phyloP scores from a whole-genome alignment of 78 protist species.

The slime mould (Dictyostelium discoideum) region DNA sequence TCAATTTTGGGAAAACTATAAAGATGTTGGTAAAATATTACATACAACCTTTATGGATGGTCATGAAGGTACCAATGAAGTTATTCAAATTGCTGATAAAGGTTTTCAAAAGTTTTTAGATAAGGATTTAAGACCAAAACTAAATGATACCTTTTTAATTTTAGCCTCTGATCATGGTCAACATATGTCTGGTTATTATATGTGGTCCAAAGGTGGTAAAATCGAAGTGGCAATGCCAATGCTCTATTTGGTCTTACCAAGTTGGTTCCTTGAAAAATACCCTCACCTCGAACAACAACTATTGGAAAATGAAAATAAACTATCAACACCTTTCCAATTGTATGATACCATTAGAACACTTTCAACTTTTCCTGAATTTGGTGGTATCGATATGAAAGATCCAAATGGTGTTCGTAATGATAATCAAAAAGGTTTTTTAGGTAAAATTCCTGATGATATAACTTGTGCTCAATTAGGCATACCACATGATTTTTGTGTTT shows the following conservation, averaged over 20 bases:
- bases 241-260: conserved; percentile 38
- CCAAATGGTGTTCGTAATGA: background rate
- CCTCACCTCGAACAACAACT: conserved; percentile 10
- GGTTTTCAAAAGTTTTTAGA: background rate
- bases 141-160: conserved; percentile 44
- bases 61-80: conserved; percentile 64
- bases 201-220: conserved; percentile 33
- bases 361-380: conserved; percentile 65
- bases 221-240: conserved; percentile 39
- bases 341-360: conserved; percentile 37
- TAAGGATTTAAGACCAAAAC: background rate
- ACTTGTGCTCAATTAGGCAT: conserved; percentile 45
- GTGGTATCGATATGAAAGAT: conserved; percentile 50
- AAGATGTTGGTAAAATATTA: conserved; percentile 38
- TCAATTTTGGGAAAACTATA: conserved; percentile 46
- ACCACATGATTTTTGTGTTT: conserved; percentile 57
- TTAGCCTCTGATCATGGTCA: conserved; percentile 52
- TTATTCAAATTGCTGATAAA: conserved; percentile 7
- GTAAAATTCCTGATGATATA: background rate
- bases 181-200: conserved; percentile 32
- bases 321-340: conserved; percentile 46
- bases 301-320: conserved; percentile 29
- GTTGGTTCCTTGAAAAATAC: conserved; percentile 47
- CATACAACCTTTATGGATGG: conserved; percentile 54
- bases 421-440: conserved; percentile 21